phyloP scores from a whole-genome alignment of 768 basidiomycete genomes.

The Rubroboletus pulcherrimus region DNA sequence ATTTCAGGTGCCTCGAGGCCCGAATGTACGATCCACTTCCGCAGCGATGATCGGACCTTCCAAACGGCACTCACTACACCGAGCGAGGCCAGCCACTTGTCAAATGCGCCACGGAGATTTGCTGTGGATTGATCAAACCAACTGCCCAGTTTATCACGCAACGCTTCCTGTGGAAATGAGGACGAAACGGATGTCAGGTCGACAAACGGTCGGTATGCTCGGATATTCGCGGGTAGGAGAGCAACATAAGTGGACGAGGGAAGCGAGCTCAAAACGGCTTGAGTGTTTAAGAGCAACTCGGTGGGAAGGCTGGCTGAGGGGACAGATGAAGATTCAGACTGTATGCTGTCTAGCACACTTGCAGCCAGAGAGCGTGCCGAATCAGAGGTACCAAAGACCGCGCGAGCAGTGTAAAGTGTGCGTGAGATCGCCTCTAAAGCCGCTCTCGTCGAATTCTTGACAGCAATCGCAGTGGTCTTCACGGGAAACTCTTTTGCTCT shows the following conservation, averaged over 20 bases:
- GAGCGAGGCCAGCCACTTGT: slow-evolving; percentile 57
- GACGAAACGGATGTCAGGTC: slow-evolving; percentile 61
- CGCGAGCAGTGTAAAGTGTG: slow-evolving; percentile 55
- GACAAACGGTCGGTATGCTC: slow-evolving; percentile 82
- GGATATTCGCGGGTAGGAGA: slow-evolving; percentile 66
- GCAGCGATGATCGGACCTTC: slow-evolving; percentile 55
- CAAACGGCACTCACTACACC: slow-evolving; percentile 66
- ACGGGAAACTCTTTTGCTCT: slow-evolving; percentile 12
- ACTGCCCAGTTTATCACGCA: slow-evolving; percentile 46
- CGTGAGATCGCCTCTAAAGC: slow-evolving; percentile 53
- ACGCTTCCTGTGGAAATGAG: slow-evolving; percentile 40
- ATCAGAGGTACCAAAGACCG: slow-evolving; percentile 47
- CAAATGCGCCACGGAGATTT: slow-evolving; percentile 42
- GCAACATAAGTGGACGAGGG: slow-evolving; percentile 84
- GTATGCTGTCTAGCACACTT: slow-evolving; percentile 57
- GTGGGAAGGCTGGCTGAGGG: slow-evolving; percentile 36
- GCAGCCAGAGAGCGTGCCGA: slow-evolving; percentile 46
- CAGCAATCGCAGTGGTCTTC: slow-evolving; percentile 43
- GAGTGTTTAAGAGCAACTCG: slow-evolving; percentile 63
- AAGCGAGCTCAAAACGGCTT: slow-evolving; percentile 60
- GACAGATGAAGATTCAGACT: slow-evolving; percentile 41
- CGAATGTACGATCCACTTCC: slow-evolving; percentile 43
- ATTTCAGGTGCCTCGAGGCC: slow-evolving; percentile 49
- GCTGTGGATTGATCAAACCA: slow-evolving; percentile 62
- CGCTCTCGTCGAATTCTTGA: slow-evolving; percentile 50